Evolutionary conservation across 23 red algal species (phyloP), one percentile per base, ranked within the genome.

Genomic region (Gracilaria vermiculophylla): DNA sequence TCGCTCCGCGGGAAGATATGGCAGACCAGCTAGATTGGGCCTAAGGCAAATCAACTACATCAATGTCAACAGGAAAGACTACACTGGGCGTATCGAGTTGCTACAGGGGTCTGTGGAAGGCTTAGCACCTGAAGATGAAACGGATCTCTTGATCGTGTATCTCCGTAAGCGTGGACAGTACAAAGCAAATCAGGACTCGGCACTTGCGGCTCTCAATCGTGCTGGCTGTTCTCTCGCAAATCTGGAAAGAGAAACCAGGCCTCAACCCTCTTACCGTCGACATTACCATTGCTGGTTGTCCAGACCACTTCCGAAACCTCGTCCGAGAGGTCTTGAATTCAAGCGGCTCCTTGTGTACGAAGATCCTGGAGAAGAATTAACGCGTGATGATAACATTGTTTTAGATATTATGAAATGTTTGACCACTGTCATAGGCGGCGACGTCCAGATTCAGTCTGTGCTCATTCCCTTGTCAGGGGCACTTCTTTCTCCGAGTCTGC

Each of bases 201-300:
- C 85, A 28, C 71, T 97, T 10, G 95, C 83, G 2, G 95, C 85
- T 54, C 84, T 97, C 32, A 90, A 90, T 31, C 50, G 89, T 28
- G 47, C 74, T 44, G 90, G 90, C 19, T 69, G 91, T 20, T 72
- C 74, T 23, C 83, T 97, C 20, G 78, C 85, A 35, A 32, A 65
- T 31, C 58, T 97, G 61, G 95, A 93, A 36, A 62, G 53, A n/a
- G 95, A 97, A 71, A 66, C 73, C 42, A 93, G 91, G 71, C 83
- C 84, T 32, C 73, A 97, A 69, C 84, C 89, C 2, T 74, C 62
- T 40, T 97, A 97, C 62, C 76, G 95, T 8, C 44, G 91, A 41
- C 95, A 97, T 58, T 97, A 97, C 33, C 83, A 93, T 49, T 93
- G 89, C 37, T 97, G 95, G 95, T 27, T 97, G 36, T 91, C 77